A percentile compares a stretch with the other conserved stretches of the same genome.
phyloP scores from a whole-genome alignment of 2,329 filamentous ascomycete species.

The Sporothrix phasma region DNA sequence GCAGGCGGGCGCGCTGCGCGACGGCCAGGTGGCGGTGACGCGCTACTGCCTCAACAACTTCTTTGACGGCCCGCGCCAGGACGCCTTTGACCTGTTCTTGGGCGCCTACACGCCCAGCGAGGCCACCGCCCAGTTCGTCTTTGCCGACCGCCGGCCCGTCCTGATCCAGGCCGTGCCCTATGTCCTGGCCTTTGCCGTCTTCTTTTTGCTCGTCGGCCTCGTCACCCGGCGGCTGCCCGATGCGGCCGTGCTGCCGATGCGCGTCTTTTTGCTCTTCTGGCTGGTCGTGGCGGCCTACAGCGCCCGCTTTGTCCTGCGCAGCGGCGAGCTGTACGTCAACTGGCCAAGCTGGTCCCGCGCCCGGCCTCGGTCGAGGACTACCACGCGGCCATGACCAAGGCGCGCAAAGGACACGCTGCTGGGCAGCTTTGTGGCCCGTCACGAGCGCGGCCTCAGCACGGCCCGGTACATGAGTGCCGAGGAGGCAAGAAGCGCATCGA shows the following conservation, averaged over 20 bases:
- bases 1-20: conserved; percentile 72
- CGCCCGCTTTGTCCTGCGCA: conserved; percentile 64
- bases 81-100: conserved; percentile 90
- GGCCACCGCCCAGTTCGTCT: conserved; percentile 59
- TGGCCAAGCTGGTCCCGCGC: conserved; percentile 91
- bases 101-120: conserved; percentile 71
- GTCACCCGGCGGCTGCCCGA: conserved; percentile 64
- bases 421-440: conserved; percentile 60
- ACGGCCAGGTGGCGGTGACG: conserved; percentile 78
- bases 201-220: conserved; percentile 66
- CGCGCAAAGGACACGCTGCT: conserved; percentile 73
- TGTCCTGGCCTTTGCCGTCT: conserved; percentile 72
- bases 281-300: conserved; percentile 59
- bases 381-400: conserved; percentile 73
- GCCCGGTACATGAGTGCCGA: conserved; percentile 76
- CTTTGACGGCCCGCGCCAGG: conserved; percentile 82
- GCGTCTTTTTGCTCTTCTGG: conserved; percentile 75
- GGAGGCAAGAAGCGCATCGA: conserved; percentile 98
- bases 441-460: conserved; percentile 77
- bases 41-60: conserved; percentile 94
- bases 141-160: conserved; percentile 74
- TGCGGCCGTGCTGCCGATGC: conserved; percentile 67
- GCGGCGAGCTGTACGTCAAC: conserved; percentile 94
- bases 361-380: conserved; percentile 81
- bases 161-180: conserved; percentile 93